phyloP scores from a whole-genome alignment of 2,329 filamentous ascomycete species.

The Penicillium sp. region DNA sequence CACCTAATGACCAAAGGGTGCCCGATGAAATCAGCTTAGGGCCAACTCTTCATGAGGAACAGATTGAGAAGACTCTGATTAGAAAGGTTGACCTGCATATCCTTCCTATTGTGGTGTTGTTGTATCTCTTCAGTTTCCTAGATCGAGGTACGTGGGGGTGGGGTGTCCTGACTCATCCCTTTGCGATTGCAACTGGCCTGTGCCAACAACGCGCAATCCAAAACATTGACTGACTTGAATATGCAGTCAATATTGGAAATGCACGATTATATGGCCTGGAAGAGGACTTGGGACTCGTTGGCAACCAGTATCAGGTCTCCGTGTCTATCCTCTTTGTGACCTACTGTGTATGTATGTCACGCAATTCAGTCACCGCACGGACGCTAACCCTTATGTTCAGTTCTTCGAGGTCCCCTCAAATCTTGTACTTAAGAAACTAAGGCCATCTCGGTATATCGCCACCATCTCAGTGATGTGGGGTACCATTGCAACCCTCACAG shows the following conservation, averaged over 20 bases:
- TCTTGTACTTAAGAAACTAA: slow-evolving; percentile 61
- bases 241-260: slow-evolving; percentile 68
- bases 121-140: slow-evolving; percentile 72
- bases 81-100: slow-evolving; percentile 44
- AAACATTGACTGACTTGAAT: slow-evolving; percentile 1
- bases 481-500: slow-evolving; percentile 52
- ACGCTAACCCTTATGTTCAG: slow-evolving; percentile 16
- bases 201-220: neutral
- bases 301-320: slow-evolving; percentile 67
- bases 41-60: slow-evolving; percentile 26
- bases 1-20: slow-evolving; percentile 9
- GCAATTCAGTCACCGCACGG: neutral
- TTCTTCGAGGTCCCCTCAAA: slow-evolving; percentile 65
- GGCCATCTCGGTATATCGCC: slow-evolving; percentile 57
- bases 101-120: slow-evolving; percentile 41
- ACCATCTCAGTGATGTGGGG: slow-evolving; percentile 61
- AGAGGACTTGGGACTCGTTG: slow-evolving; percentile 58
- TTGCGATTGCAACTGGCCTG: neutral
- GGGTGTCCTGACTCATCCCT: slow-evolving; percentile 3
- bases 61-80: slow-evolving; percentile 32
- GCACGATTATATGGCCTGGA: slow-evolving; percentile 64
- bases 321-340: slow-evolving; percentile 68
- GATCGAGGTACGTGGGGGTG: slow-evolving; percentile 51
- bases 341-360: slow-evolving; percentile 47
- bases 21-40: slow-evolving; percentile 17